Evolutionary conservation across 225 moss, liverwort and hornwort genomes (phyloP), one percentile per base, ranked within the genome.

Genomic region (Sphagnum contortum): DNA sequence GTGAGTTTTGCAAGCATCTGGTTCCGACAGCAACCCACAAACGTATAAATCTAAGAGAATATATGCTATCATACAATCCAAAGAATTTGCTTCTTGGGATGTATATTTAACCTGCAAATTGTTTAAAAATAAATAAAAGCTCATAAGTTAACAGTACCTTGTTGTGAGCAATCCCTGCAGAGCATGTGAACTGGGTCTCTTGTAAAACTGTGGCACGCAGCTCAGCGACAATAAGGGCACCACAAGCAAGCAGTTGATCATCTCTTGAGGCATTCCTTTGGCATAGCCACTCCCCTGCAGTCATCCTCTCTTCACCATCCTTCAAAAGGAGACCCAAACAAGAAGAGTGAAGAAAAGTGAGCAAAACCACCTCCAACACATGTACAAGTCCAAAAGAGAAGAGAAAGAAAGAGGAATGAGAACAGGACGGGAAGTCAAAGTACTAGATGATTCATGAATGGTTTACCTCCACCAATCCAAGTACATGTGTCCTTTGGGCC

Each of bases 1-100:
- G 87, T 88, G 70, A 92, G 88, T 77, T 96, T 96, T 46, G 95
- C 92, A 76, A 96, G 73, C 92, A 92, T 96, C 95, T 96, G 87
- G 50, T 14, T 11, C 12, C 49, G 12, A 51, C n/a, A 5, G 50
- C 48, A 49, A 64, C 50, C 63, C 47, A 47, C 2, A 49, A 63
- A 64, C 65, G 11, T 5, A n/a, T 55, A 46, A 4, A 49, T 49
- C 48, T 5, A n/a, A 48, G 50, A 49, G 52, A 52, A 44, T 12
- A 29, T 29, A 29, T 29, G 29, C 29, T 29, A 29, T 29, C 29
- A 29, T 29, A 29, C 29, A 29, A 29, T 29, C 29, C 29, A 29
- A 29, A 29, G 29, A 29, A 29, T 29, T 29, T 29, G 29, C 29
- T 29, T 29, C 29, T 29, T 29, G 29, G 29, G 29, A 29, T 29